Percentiles rank a stretch among this genome's conserved stretches.
These are phyloP conservation scores for Diatrype stigma DNA, from an alignment of 2,329 filamentous ascomycete genomes.

Conservation along the genomic window DNA sequence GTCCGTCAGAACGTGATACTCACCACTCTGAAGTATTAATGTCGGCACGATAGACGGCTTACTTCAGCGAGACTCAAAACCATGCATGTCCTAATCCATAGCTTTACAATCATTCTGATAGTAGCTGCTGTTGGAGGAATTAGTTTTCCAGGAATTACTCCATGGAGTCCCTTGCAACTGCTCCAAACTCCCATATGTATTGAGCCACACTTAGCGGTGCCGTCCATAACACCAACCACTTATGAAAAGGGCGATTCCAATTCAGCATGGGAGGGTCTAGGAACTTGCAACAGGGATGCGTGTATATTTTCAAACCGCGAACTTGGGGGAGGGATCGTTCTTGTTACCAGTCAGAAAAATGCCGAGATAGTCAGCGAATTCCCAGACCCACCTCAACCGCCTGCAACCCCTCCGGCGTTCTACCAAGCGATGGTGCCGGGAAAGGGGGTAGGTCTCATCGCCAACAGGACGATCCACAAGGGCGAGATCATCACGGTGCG, in stretches of 20 bases:
- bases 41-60: background rate
- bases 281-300: slow-evolving; percentile 20
- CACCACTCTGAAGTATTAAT: background rate
- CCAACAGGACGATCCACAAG: slow-evolving; percentile 28
- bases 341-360: slow-evolving; percentile 20
- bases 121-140: background rate
- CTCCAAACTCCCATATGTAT: background rate
- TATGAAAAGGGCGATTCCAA: no score
- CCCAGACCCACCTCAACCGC: slow-evolving; percentile 1
- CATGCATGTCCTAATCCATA: background rate
- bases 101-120: background rate
- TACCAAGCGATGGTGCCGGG: slow-evolving; percentile 24
- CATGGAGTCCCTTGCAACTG: background rate
- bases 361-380: slow-evolving; percentile 14
- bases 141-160: background rate
- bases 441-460: slow-evolving; percentile 33
- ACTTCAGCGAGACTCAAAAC: background rate
- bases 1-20: no score
- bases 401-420: slow-evolving; percentile 20
- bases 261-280: slow-evolving; percentile 17
- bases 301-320: slow-evolving; percentile 20
- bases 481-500: slow-evolving; percentile 33
- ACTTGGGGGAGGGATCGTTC: slow-evolving; percentile 18
- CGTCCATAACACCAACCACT: background rate
- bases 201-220: background rate